Percentiles rank a stretch among this genome's conserved stretches.
Conservation (phyloP, 768 basidiomycete species). For the Leccinum variicolor region DNA sequence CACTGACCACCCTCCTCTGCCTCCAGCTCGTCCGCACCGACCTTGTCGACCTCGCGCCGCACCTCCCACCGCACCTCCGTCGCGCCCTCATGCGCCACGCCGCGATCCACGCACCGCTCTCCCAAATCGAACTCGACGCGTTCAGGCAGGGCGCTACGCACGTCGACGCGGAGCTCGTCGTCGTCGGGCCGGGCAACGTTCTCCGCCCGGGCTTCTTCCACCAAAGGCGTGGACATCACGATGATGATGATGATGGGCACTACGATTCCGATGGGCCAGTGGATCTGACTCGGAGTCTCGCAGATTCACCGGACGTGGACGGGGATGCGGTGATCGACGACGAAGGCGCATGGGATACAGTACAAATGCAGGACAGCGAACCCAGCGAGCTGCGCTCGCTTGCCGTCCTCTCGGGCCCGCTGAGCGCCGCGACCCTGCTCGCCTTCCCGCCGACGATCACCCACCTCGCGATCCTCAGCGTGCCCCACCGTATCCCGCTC, state of each 20-base stretch:
- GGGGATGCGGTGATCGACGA: background rate
- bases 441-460: conserved; percentile 64
- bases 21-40: conserved; percentile 46
- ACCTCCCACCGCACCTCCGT: conserved; percentile 57
- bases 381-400: conserved; percentile 41
- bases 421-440: conserved; percentile 44
- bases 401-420: conserved; percentile 45
- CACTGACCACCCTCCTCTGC: conserved; percentile 55
- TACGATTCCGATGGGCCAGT: background rate
- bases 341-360: conserved; percentile 41
- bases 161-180: conserved; percentile 59
- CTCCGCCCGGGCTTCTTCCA: conserved; percentile 44
- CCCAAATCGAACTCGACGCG: conserved; percentile 45
- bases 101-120: conserved; percentile 56
- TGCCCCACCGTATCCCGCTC: conserved; percentile 47
- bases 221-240: background rate
- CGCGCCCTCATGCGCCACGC: conserved; percentile 56
- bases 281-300: background rate
- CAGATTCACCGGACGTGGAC: background rate
- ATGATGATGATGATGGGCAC: too few relatives aligned
- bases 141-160: conserved; percentile 51
- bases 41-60: conserved; percentile 46
- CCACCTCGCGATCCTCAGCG: conserved; percentile 53
- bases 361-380: conserved; percentile 28
- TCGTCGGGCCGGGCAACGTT: conserved; percentile 53